Evolutionary conservation across 306 rosid genomes (phyloP).

Genomic region (Hylodesmum podocarpum): DNA sequence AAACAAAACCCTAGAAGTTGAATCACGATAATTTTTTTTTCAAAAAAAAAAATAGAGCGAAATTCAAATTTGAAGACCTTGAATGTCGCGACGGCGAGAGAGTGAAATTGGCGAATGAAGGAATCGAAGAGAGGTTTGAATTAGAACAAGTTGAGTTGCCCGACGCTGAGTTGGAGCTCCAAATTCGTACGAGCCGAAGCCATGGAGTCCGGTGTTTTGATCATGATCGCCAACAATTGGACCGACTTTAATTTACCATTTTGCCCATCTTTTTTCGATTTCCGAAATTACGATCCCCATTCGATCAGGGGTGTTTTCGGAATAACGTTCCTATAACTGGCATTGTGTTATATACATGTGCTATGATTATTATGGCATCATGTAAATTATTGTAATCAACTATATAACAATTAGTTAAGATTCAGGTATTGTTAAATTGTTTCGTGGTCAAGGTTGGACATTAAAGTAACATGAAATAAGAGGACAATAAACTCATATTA

Average conservation of each 20-base stretch:
- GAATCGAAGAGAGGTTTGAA: slow-evolving; percentile 33
- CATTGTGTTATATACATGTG: slow-evolving; percentile 35
- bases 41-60: background rate
- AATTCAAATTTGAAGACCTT: slow-evolving; percentile 45
- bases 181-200: slow-evolving; percentile 69
- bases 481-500: no score
- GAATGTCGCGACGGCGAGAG: slow-evolving; percentile 32
- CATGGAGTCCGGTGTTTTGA: slow-evolving; percentile 84
- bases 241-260: slow-evolving; percentile 33
- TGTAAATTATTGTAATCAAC: slow-evolving; percentile 12
- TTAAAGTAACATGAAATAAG: no score
- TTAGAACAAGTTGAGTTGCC: slow-evolving; percentile 41
- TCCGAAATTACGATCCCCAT: background rate
- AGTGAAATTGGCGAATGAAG: slow-evolving; percentile 22
- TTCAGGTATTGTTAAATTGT: background rate
- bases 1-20: slow-evolving; percentile 55
- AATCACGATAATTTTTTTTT: slow-evolving; percentile 37
- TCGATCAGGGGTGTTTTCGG: slow-evolving; percentile 27
- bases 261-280: slow-evolving; percentile 40
- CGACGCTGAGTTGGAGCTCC: slow-evolving; percentile 54
- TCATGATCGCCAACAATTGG: slow-evolving; percentile 65
- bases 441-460: background rate
- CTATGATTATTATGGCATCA: slow-evolving; percentile 25
- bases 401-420: background rate
- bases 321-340: slow-evolving; percentile 26